Base-by-base conservation (phyloP, 1,284 basidiomycete species). In the Fistulina hepatica region DNA sequence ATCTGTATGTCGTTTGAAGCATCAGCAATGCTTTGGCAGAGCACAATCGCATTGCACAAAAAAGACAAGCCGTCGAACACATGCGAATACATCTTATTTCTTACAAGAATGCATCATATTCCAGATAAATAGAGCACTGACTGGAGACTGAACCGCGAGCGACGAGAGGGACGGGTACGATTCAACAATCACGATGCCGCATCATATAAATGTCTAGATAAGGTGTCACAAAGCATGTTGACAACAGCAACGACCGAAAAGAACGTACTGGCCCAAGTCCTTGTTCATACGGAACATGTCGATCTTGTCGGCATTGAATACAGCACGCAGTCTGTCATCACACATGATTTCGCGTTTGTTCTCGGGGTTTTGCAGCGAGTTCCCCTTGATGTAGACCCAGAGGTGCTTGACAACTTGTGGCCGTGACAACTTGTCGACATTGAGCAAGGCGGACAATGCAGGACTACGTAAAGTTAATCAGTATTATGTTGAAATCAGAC, bases 241-340 rank as follows among this genome's bases (percentile, higher is more conserved):
- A 23, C 10, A 33, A 26, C 21, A 23, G 6, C 31, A 33, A 13
- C 35, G 25, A 21, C 6, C 30, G 15, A 8, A 27, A 21, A 19
- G 10, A 10, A 71, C 81, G 58, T 51, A 86, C 83, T 76, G 63
- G 57, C 81, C 77, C 41, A 88, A 60, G 26, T 76, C 68, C 57
- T 86, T 83, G 64, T 88, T 89, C 84, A 89, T 89, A 49, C 66
- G 73, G 63, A 89, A 88, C 83, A 88, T 88, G 56, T 83, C 75
- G 37, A 91, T 78, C 52, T 76, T 81, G 47, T 85, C 78, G 13
- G 73, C 70, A 42, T 71, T 72, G 57, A 91, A 90, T 23, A 91
- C 67, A 8, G 72, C 71, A 42, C 68, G 69, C 48, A 91, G 58
- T 26, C 60, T 65, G 21, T 67, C 63, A 56, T 92, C 86, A 52